Conservation (phyloP, 2,329 filamentous ascomycete species). For the Alternaria gansuensis region DNA sequence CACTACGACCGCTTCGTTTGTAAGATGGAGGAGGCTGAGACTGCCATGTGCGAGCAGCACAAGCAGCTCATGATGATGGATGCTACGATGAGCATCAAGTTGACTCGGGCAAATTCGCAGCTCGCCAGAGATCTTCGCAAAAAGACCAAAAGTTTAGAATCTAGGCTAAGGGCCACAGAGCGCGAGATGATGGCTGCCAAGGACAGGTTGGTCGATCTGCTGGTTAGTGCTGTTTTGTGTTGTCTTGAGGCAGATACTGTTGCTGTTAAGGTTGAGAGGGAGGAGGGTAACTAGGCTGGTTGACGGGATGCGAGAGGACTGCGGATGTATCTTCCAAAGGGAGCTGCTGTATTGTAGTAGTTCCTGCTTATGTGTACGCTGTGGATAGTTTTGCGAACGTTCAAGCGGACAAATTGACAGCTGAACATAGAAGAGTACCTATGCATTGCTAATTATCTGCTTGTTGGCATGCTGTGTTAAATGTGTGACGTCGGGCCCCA, state of each 20-base stretch:
- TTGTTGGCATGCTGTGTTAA: no score
- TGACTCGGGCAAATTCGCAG: not conserved
- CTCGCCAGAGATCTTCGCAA: not conserved
- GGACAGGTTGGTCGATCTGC: not conserved
- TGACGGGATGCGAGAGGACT: not conserved
- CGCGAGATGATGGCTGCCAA: not conserved
- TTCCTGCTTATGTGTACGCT: not conserved
- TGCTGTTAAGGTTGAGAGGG: not conserved
- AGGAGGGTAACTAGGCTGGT: not conserved
- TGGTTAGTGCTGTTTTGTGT: not conserved
- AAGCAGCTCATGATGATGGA: not conserved
- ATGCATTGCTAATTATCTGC: no score
- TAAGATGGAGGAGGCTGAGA: not conserved
- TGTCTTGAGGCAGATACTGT: not conserved
- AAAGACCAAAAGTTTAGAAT: not conserved
- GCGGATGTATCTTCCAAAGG: not conserved
- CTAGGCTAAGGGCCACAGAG: not conserved
- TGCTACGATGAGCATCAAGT: not conserved
- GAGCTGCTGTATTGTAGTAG: not conserved
- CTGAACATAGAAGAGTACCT: no score
- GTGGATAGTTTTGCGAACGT: not conserved
- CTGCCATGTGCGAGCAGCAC: not conserved
- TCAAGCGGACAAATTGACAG: not conserved
- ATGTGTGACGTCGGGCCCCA: conserved; percentile 56
- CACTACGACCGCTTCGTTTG: not conserved